Conservation (phyloP, 148 eudicot genomes). For the Vaccinium darrowii region DNA sequence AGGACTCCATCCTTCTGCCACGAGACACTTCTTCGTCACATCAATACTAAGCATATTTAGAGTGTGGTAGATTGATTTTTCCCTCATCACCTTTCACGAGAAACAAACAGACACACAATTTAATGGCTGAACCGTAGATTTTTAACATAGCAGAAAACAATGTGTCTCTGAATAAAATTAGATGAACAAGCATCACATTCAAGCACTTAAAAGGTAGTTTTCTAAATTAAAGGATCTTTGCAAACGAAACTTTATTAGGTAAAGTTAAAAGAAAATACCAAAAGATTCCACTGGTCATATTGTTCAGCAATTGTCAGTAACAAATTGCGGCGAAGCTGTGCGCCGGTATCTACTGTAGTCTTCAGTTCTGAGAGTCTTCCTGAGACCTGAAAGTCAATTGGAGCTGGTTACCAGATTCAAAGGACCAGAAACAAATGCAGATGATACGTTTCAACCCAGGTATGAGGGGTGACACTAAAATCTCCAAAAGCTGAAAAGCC, state of each 20-base stretch:
- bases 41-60: slow-evolving; percentile 98
- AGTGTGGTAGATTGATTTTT: slow-evolving; percentile 89
- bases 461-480: background rate
- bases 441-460: background rate
- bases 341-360: slow-evolving; percentile 85
- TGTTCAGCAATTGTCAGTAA: slow-evolving; percentile 76
- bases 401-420: background rate
- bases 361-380: slow-evolving; percentile 76
- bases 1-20: slow-evolving; percentile 99
- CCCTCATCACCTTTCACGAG: slow-evolving; percentile 65
- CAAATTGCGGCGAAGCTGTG: slow-evolving; percentile 64
- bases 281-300: slow-evolving; percentile 74
- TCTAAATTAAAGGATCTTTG: background rate
- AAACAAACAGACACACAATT: slow-evolving; percentile 15
- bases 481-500: background rate
- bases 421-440: background rate
- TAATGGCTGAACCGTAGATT: slow-evolving; percentile 8
- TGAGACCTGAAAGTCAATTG: slow-evolving; percentile 57
- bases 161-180: background rate
- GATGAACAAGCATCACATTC: background rate
- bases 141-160: background rate
- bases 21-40: slow-evolving; percentile 96
- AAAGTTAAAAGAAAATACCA: slow-evolving; percentile 48
- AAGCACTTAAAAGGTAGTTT: background rate
- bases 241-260: slow-evolving; percentile 2